Conservation (phyloP, 2,329 filamentous ascomycete genomes). For the Fusarium chuoi region DNA sequence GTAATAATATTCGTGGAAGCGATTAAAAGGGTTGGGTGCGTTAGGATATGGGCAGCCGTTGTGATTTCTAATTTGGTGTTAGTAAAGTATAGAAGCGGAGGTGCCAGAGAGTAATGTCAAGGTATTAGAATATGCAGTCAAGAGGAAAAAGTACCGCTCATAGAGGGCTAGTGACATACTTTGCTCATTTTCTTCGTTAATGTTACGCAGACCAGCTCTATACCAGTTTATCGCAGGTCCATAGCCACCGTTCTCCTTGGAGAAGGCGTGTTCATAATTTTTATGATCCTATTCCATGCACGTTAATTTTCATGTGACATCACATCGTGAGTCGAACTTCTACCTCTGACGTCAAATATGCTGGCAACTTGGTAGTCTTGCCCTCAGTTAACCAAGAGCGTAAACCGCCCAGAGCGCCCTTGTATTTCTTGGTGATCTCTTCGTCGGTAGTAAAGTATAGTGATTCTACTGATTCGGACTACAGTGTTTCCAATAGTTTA, state of each 20-base stretch:
- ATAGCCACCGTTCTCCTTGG: not conserved
- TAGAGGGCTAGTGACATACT: not conserved
- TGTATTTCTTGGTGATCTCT: not conserved
- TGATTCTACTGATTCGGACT: not conserved
- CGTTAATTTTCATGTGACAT: rapidly evolving
- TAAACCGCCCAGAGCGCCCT: not conserved
- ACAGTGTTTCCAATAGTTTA: rapidly evolving
- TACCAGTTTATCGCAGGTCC: not conserved
- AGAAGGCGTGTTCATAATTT: not conserved
- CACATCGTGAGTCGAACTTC: rapidly evolving
- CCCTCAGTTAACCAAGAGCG: not conserved
- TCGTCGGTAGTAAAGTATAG: not conserved
- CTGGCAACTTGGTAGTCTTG: not conserved
- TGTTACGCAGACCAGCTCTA: not conserved
- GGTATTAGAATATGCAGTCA: not conserved
- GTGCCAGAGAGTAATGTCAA: not conserved
- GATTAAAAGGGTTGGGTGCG: not conserved
- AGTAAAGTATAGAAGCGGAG: not conserved
- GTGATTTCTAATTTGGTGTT: not conserved
- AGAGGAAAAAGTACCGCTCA: not conserved
- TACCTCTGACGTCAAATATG: not conserved
- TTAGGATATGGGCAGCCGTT: not conserved
- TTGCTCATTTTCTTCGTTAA: not conserved
- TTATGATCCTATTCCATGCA: not conserved
- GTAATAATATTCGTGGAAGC: not conserved